phyloP scores from a whole-genome alignment of 169 alveolate species.

The Toxoplasma gondii region DNA sequence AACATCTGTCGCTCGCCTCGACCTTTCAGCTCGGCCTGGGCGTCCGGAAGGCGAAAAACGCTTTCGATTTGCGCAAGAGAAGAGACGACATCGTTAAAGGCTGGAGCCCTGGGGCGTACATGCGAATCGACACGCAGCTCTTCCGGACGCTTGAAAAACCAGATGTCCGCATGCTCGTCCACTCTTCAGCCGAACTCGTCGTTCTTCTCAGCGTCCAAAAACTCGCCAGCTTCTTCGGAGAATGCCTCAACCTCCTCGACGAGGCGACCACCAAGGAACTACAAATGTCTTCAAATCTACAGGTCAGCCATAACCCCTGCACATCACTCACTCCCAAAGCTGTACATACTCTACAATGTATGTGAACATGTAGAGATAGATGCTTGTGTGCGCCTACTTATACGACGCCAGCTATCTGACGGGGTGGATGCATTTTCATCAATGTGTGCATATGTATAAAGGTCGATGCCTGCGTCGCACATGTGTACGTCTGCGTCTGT shows the following conservation, averaged over 20 bases:
- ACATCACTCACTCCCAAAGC: neutral
- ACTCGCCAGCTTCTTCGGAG: constrained; percentile 41
- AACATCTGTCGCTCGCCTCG: no score
- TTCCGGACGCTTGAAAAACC: constrained; percentile 20
- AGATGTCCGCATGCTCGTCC: constrained; percentile 49
- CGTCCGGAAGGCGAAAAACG: neutral
- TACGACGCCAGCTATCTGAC: no score
- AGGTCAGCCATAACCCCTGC: constrained; percentile 8
- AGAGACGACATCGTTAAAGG: neutral
- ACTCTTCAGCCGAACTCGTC: constrained; percentile 51
- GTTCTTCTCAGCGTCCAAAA: constrained; percentile 48
- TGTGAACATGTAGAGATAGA: neutral
- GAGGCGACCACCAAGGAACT: constrained; percentile 52
- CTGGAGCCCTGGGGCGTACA: constrained; percentile 48
- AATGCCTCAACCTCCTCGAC: constrained; percentile 37
- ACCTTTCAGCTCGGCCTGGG: no score
- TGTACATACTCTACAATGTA: neutral
- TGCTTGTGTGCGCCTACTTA: neutral
- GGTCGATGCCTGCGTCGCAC: no score
- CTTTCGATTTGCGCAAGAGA: constrained; percentile 11
- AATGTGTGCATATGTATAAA: no score
- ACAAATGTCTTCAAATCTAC: constrained; percentile 21
- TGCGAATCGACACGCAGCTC: constrained; percentile 48
- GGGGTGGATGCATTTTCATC: no score
- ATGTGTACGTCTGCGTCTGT: no score